Conservation (phyloP, 306 rosid genomes). For the Carpinus viminea region DNA sequence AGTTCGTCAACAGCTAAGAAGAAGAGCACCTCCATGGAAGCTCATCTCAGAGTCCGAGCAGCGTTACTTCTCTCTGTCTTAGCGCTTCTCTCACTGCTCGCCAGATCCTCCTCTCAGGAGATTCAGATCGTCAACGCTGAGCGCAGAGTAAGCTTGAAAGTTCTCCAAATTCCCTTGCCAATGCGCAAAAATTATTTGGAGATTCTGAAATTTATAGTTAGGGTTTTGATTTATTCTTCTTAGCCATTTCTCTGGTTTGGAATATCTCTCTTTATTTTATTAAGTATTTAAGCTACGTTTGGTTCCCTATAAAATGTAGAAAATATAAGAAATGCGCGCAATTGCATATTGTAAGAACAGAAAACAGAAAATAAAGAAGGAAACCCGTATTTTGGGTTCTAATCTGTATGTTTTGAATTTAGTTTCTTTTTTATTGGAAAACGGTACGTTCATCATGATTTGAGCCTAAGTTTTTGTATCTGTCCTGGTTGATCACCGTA, state of each 20-base stretch:
- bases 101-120: constrained; percentile 44
- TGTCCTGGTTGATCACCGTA: neutral
- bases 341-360: neutral
- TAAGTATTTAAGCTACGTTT: neutral
- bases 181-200: neutral
- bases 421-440: neutral
- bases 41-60: constrained; percentile 43
- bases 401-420: neutral
- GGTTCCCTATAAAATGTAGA: neutral
- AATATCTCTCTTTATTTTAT: too few species aligned
- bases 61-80: constrained; percentile 38
- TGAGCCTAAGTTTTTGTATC: neutral
- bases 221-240: neutral
- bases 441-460: neutral
- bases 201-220: neutral
- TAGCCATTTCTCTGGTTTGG: neutral
- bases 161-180: neutral
- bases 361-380: neutral
- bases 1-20: constrained; percentile 39
- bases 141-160: constrained; percentile 67
- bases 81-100: constrained; percentile 33
- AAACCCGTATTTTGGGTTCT: neutral
- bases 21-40: constrained; percentile 52
- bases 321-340: neutral
- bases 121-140: constrained; percentile 89